These are phyloP conservation scores for Acanthamoeba healyi DNA, from an alignment of 208 protist species.

Conservation along the genomic window DNA sequence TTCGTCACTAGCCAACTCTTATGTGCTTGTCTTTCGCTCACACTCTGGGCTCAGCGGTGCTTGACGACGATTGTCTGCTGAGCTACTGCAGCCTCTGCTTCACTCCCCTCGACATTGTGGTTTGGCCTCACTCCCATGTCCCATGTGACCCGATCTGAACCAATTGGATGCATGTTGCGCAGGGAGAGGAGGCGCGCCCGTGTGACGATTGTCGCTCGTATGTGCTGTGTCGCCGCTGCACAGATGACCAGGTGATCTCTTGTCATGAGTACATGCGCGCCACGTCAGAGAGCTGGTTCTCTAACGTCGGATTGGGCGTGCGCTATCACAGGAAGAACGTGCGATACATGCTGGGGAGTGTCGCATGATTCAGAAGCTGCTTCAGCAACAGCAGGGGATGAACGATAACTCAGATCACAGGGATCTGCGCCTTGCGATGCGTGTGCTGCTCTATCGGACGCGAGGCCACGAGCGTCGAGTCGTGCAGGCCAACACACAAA, in stretches of 20 bases:
- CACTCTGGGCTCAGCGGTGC: background rate
- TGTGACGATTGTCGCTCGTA: background rate
- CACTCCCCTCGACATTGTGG: background rate
- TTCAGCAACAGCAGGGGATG: background rate
- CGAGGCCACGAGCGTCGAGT: background rate
- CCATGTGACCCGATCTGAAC: background rate
- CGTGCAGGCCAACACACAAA: background rate
- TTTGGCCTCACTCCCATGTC: background rate
- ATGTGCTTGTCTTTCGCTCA: background rate
- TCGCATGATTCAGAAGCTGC: background rate
- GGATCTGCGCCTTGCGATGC: background rate
- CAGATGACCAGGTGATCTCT: background rate
- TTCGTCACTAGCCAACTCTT: too few relatives aligned
- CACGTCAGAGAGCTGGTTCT: too few relatives aligned
- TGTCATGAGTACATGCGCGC: too few relatives aligned
- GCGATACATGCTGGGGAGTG: conserved; percentile 10
- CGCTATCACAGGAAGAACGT: background rate
- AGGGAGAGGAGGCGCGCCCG: background rate
- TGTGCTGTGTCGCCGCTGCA: background rate
- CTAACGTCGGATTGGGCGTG: too few relatives aligned
- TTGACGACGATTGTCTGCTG: conserved; percentile 1
- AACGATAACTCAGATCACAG: background rate
- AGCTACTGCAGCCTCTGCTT: conserved; percentile 23
- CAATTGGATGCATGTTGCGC: background rate
- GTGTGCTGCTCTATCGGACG: background rate